A percentile compares a stretch with the other conserved stretches of the same genome.
phyloP scores from a whole-genome alignment of 1,139 yeast genomes.

The Hanseniaspora gamundiae region DNA sequence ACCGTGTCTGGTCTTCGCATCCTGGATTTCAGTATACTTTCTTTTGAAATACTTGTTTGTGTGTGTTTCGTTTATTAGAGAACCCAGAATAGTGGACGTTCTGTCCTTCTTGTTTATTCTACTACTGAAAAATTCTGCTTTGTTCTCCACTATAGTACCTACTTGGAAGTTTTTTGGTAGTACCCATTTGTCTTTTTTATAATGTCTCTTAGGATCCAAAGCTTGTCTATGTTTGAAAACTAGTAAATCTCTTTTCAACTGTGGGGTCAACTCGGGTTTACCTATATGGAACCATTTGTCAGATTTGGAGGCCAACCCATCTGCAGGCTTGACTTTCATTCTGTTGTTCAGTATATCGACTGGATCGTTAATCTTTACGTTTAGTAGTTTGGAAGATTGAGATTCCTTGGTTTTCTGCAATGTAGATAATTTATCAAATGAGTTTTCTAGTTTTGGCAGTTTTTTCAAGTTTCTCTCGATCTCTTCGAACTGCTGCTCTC shows the following conservation, averaged over 20 bases:
- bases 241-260: conserved; percentile 63
- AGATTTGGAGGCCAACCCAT: conserved; percentile 10
- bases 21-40: conserved; percentile 71
- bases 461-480: conserved; percentile 19
- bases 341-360: conserved; percentile 12
- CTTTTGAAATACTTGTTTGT: conserved; percentile 71
- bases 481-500: conserved; percentile 15
- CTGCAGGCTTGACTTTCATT: conserved; percentile 10
- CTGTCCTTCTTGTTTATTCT: conserved; percentile 52
- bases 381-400: conserved; percentile 2
- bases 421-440: conserved; percentile 18
- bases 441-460: conserved; percentile 20
- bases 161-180: conserved; percentile 74
- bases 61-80: conserved; percentile 57
- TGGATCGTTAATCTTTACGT: conserved; percentile 8
- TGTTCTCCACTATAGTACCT: conserved; percentile 77
- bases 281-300: conserved; percentile 74
- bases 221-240: conserved; percentile 79
- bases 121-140: conserved; percentile 23
- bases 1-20: conserved; percentile 54
- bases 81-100: conserved; percentile 69
- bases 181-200: conserved; percentile 68
- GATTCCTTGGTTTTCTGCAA: conserved; percentile 1
- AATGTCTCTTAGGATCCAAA: conserved; percentile 90
- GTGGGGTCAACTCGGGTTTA: conserved; percentile 64